These are phyloP conservation scores for Hordeum vulgare DNA, from an alignment of 176 grass and related monocot genomes.

Conservation along the genomic window DNA sequence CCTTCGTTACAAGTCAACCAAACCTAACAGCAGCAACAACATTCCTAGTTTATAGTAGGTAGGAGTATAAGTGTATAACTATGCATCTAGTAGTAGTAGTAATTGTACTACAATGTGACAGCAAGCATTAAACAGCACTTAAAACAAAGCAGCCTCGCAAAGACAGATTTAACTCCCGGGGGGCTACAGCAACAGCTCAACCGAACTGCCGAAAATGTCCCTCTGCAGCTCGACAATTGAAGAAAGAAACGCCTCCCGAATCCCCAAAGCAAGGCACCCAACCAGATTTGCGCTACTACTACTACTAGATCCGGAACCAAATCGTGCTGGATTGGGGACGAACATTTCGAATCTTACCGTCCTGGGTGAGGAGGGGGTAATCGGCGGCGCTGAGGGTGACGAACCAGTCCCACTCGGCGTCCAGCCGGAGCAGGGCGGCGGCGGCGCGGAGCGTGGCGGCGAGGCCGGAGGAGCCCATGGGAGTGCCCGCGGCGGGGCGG, in stretches of 20 bases:
- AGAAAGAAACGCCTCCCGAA: background rate
- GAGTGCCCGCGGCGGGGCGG: conserved; percentile 59
- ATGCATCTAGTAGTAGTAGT: conserved; percentile 11
- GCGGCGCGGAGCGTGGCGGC: conserved; percentile 65
- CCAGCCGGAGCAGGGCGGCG: conserved; percentile 69
- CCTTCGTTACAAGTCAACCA: conserved; percentile 13
- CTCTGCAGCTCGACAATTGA: background rate
- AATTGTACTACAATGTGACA: conserved; percentile 18
- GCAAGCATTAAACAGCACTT: conserved; percentile 8
- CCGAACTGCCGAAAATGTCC: background rate
- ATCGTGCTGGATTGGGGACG: background rate
- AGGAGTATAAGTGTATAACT: no score
- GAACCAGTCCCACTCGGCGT: conserved; percentile 91
- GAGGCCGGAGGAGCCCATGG: conserved; percentile 75
- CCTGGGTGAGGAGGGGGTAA: conserved; percentile 86
- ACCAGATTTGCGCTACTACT: background rate
- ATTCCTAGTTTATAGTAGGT: background rate
- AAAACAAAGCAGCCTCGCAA: background rate
- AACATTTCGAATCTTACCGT: conserved; percentile 53
- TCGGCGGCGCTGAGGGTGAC: conserved; percentile 75
- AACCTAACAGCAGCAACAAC: background rate
- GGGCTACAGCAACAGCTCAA: conserved; percentile 13
- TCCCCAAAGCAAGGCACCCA: background rate
- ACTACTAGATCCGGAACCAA: conserved; percentile 28
- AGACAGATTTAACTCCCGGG: background rate